A percentile compares a stretch with the other conserved stretches of the same genome.
Conservation (phyloP, 805 yeast species). For the Spathaspora boniae region DNA sequence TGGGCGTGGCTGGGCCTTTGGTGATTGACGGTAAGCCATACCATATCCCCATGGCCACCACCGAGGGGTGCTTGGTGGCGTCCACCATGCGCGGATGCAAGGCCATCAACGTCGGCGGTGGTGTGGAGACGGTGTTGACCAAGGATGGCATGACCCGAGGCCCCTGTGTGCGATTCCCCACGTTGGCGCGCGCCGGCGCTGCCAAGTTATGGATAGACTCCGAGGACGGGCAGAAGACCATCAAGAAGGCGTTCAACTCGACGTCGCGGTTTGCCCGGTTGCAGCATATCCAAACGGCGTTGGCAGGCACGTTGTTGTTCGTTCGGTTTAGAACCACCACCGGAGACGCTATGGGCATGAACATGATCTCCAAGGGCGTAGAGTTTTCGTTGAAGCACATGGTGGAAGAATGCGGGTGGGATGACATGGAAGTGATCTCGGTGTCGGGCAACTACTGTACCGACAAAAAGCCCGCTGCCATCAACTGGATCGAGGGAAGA, state of each 20-base stretch:
- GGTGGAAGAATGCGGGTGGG: conserved; percentile 87
- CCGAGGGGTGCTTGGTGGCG: conserved; percentile 98
- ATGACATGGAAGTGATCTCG: conserved; percentile 88
- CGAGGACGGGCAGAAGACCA: conserved; percentile 79
- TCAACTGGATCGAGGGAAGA: conserved; percentile 99
- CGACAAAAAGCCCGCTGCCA: conserved; percentile 96
- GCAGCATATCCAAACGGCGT: conserved; percentile 84
- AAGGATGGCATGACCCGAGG: conserved; percentile 99
- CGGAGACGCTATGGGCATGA: conserved; percentile 99
- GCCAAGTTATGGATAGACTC: conserved; percentile 95
- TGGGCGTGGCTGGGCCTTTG: conserved; percentile 97
- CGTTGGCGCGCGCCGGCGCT: conserved; percentile 83
- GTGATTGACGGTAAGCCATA: conserved; percentile 83
- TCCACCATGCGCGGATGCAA: conserved; percentile 99
- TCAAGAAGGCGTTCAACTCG: conserved; percentile 90
- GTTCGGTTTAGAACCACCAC: conserved; percentile 97
- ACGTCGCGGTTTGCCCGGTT: conserved; percentile 97
- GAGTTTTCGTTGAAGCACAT: conserved; percentile 80
- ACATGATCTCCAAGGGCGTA: conserved; percentile 98
- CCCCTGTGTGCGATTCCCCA: conserved; percentile 90
- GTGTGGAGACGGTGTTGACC: conserved; percentile 86
- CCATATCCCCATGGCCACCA: conserved; percentile 98
- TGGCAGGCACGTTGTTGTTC: conserved; percentile 87
- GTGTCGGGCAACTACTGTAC: conserved; percentile 97
- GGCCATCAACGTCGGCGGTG: conserved; percentile 96